These are phyloP conservation scores for Talaromyces verruculosus DNA, from an alignment of 2,329 filamentous ascomycete species.

Conservation along the genomic window DNA sequence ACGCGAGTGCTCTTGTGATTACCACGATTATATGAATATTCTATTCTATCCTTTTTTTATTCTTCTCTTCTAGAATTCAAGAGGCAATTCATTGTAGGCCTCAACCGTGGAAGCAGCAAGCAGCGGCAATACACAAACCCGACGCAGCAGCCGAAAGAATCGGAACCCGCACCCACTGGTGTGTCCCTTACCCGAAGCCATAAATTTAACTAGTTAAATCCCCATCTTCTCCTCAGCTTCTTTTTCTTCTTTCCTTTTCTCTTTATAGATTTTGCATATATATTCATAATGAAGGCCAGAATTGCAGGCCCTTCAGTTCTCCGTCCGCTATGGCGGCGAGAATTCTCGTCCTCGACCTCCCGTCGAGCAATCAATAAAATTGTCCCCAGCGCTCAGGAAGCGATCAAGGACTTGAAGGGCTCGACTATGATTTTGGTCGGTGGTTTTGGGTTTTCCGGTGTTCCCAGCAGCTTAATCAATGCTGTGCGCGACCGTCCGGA, in stretches of 20 bases:
- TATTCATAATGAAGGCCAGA: conserved; percentile 28
- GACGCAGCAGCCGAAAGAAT: conserved; percentile 9
- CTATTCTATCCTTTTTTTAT: not conserved
- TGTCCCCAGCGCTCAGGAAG: conserved; percentile 66
- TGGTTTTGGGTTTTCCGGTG: conserved; percentile 75
- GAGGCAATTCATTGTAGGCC: not conserved
- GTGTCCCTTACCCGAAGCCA: conserved; percentile 17
- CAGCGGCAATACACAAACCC: conserved; percentile 2
- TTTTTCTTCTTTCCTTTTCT: conserved; percentile 8
- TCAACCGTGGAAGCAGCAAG: not conserved
- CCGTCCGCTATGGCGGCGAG: conserved; percentile 46
- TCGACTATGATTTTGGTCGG: conserved; percentile 70
- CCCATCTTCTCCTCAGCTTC: not conserved
- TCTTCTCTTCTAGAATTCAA: too few species aligned
- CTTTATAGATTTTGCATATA: not conserved
- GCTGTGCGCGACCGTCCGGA: conserved; percentile 63
- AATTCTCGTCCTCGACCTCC: conserved; percentile 65
- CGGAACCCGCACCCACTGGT: conserved; percentile 15
- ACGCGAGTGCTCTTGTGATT: not conserved
- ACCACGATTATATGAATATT: not conserved
- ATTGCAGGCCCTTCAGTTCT: conserved; percentile 31
- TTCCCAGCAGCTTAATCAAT: conserved; percentile 53
- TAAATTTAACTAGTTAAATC: not conserved
- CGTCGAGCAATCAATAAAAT: conserved; percentile 72
- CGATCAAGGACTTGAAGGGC: conserved; percentile 70